A percentile compares a stretch with the other conserved stretches of the same genome.
Evolutionary conservation across 2,329 filamentous ascomycete species (phyloP).

Genomic region (Trichoderma harzianum): DNA sequence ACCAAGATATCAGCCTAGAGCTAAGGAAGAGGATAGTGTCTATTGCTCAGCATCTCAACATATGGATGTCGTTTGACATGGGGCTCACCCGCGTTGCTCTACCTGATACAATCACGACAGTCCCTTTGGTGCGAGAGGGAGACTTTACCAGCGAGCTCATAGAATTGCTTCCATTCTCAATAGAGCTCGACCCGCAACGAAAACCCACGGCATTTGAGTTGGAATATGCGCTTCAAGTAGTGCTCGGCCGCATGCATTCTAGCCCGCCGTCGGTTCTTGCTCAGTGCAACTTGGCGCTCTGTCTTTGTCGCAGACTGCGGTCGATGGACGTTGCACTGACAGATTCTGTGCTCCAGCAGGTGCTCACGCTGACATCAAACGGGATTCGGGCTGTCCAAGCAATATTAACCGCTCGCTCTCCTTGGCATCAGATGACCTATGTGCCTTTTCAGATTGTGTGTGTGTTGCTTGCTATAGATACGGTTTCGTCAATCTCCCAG

Average conservation of each 20-base stretch:
- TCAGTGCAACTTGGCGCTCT: constrained; percentile 5
- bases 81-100: neutral
- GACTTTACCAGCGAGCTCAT: neutral
- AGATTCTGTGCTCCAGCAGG: constrained; percentile 1
- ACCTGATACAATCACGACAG: neutral
- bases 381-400: constrained; percentile 1
- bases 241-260: neutral
- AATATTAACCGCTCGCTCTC: neutral
- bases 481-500: constrained; percentile 3
- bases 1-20: neutral
- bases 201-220: neutral
- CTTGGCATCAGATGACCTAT: constrained; percentile 7
- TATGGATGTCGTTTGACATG: constrained; percentile 12
- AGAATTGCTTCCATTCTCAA: neutral
- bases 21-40: neutral
- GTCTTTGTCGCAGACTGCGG: neutral
- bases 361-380: neutral
- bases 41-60: constrained; percentile 1
- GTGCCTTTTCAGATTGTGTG: constrained; percentile 5
- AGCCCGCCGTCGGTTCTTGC: neutral
- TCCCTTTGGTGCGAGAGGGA: neutral
- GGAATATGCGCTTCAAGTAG: neutral
- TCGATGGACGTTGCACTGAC: neutral
- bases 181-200: neutral
- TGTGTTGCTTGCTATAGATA: constrained; percentile 5